Percentiles rank a stretch among this genome's conserved stretches.
Evolutionary conservation across 2,329 filamentous ascomycete genomes (phyloP).

Genomic region (Cercospora zeina): DNA sequence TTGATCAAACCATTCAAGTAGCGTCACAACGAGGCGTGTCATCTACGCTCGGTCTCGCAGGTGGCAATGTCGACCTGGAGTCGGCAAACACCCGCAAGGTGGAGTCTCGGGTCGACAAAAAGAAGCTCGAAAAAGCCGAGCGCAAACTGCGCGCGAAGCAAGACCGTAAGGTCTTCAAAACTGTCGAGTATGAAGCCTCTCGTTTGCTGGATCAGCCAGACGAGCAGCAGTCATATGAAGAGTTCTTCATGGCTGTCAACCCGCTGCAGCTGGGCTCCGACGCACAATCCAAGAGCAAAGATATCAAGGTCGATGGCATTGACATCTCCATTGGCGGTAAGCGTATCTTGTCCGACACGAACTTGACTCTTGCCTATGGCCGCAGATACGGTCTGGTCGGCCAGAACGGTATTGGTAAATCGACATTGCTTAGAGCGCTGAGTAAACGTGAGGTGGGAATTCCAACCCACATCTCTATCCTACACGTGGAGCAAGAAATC

Average conservation of each 20-base stretch:
- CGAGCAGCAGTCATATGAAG: slow-evolving; percentile 88
- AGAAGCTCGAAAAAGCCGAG: slow-evolving; percentile 99
- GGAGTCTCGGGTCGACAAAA: slow-evolving; percentile 94
- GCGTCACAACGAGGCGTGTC: slow-evolving; percentile 94
- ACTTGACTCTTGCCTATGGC: slow-evolving; percentile 84
- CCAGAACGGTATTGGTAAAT: slow-evolving; percentile 91
- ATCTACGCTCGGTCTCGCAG: slow-evolving; percentile 84
- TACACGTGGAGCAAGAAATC: slow-evolving; percentile 99
- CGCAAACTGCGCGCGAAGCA: slow-evolving; percentile 97
- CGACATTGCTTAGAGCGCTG: slow-evolving; percentile 87
- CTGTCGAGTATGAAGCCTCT: slow-evolving; percentile 95
- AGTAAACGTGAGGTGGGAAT: slow-evolving; percentile 92
- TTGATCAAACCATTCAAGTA: slow-evolving; percentile 94
- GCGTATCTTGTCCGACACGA: slow-evolving; percentile 88
- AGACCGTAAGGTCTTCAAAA: slow-evolving; percentile 98
- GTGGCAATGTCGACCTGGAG: slow-evolving; percentile 84
- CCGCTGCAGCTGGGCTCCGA: slow-evolving; percentile 81
- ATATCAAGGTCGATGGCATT: slow-evolving; percentile 95
- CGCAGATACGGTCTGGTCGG: slow-evolving; percentile 95
- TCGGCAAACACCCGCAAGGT: slow-evolving; percentile 91
- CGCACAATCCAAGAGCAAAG: slow-evolving; percentile 80
- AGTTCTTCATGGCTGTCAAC: slow-evolving; percentile 99
- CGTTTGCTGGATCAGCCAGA: slow-evolving; percentile 80
- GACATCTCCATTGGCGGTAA: slow-evolving; percentile 89
- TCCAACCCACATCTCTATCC: slow-evolving; percentile 95